Base-by-base conservation (phyloP, 208 protist genomes). In the Kentomonas sorsogonicus region DNA sequence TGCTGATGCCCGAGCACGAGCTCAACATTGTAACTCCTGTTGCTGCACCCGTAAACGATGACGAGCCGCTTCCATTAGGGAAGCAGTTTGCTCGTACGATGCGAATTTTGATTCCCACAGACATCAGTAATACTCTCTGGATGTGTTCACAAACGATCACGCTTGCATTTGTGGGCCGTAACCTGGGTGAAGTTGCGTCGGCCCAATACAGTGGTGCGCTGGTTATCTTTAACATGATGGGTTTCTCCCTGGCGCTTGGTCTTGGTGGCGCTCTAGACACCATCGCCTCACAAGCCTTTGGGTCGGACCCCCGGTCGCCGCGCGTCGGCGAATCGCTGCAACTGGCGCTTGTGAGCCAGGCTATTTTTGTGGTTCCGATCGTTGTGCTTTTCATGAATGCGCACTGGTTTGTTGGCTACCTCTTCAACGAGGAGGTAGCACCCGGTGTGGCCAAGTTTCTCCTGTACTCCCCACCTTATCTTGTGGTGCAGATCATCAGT, bases 201-300 rank as follows among this genome's bases (percentile, higher is more conserved):
- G 71, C 76, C 18, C 74, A 84, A 59, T 86, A 85, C 79, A 77
- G 69, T 38, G 72, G 74, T 22, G 73, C 62, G 18, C 59, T 91
- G 59, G 58, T 79, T 45, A 56, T 87, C n/a, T 85, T 87, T 66
- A 84, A 91, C 66, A 67, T 83, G 40, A 68, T 58, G 18, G 79
- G 73, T 20, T 80, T 86, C 53, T 85, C 74, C 38, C 63, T 91
- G 45, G 56, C 79, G 22, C 69, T 66, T 50, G 79, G 79, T 20
- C 76, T 86, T 44, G 74, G 71, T 43, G 68, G 76, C 3, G 78
- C 83, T 25, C 83, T 90, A 39, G 78, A 90, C 66, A 86, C 83
- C 4, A 69, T 86, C 22, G 72, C 73, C 29, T 84, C 83, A n/a
- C 83, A 90, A 50, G 78, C 83, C 15, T 86, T 70, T 50, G 83